Evolutionary conservation across 2,329 filamentous ascomycete genomes (phyloP).

Genomic region (Diaporthe humulicola): DNA sequence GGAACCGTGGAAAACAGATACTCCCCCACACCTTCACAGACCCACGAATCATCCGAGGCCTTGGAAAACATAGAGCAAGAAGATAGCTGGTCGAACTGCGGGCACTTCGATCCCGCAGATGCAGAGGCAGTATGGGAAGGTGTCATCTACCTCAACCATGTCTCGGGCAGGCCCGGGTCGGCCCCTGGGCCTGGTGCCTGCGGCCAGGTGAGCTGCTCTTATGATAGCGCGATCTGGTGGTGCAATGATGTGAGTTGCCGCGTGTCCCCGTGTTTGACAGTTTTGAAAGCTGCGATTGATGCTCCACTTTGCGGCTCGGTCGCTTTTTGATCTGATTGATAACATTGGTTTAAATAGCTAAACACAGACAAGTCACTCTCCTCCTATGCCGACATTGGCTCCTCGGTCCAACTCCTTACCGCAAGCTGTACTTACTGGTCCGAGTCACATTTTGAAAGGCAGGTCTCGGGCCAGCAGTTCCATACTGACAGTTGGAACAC

Average conservation of each 20-base stretch:
- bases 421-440: not conserved
- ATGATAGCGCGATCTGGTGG: conserved; percentile 13
- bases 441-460: not conserved
- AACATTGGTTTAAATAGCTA: not conserved
- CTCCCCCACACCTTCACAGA: no score
- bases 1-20: not conserved
- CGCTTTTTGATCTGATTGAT: no score
- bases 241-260: conserved; percentile 9
- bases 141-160: not conserved
- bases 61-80: not conserved
- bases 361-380: not conserved
- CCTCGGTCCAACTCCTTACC: not conserved
- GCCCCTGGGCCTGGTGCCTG: not conserved
- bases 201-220: conserved; percentile 5
- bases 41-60: not conserved
- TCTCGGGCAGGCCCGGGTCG: not conserved
- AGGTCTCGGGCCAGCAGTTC: not conserved
- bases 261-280: not conserved
- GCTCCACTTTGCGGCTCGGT: not conserved
- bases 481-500: not conserved
- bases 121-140: not conserved
- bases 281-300: not conserved
- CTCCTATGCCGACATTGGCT: not conserved
- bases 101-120: not conserved
- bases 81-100: not conserved